phyloP scores from a whole-genome alignment of 352 stramenopile genomes.

The Pythium coloratum region DNA sequence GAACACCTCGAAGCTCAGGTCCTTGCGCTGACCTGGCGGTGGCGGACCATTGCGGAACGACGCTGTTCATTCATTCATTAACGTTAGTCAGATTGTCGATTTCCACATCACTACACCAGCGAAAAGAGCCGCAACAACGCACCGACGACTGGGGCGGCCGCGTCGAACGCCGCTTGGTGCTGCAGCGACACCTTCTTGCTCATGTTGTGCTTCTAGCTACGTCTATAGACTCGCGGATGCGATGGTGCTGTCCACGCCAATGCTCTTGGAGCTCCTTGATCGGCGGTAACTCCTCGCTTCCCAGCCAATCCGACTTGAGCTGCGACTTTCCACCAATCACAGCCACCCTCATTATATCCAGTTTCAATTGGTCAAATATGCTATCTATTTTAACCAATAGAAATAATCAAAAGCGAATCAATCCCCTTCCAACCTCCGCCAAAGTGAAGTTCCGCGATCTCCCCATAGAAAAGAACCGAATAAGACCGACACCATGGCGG shows the following conservation, averaged over 20 bases:
- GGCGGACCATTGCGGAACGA: conserved; percentile 83
- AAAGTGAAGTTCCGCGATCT: conserved; percentile 6
- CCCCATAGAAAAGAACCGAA: conserved; percentile 7
- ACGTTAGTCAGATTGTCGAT: not conserved
- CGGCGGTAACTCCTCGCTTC: conserved; percentile 17
- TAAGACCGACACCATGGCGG: conserved; percentile 15
- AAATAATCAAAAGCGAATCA: not conserved
- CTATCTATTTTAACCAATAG: conserved; percentile 15
- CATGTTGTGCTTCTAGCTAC: conserved; percentile 30
- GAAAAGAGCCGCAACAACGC: conserved; percentile 13
- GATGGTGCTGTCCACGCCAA: not conserved
- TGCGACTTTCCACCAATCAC: conserved; percentile 22
- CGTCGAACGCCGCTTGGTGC: conserved; percentile 60
- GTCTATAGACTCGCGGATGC: not conserved
- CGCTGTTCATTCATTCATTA: conserved; percentile 31
- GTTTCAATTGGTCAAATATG: conserved; percentile 15
- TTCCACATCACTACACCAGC: not conserved
- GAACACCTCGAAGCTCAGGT: conserved; percentile 79
- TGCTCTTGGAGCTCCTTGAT: conserved; percentile 2
- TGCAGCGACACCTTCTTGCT: conserved; percentile 69
- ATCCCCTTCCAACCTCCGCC: not conserved
- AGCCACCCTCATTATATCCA: not conserved
- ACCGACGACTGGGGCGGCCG: conserved; percentile 61
- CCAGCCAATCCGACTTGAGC: conserved; percentile 23
- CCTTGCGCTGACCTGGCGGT: conserved; percentile 47